These are phyloP conservation scores for Leccinum obscurum DNA, from an alignment of 768 basidiomycete genomes.

Conservation along the genomic window DNA sequence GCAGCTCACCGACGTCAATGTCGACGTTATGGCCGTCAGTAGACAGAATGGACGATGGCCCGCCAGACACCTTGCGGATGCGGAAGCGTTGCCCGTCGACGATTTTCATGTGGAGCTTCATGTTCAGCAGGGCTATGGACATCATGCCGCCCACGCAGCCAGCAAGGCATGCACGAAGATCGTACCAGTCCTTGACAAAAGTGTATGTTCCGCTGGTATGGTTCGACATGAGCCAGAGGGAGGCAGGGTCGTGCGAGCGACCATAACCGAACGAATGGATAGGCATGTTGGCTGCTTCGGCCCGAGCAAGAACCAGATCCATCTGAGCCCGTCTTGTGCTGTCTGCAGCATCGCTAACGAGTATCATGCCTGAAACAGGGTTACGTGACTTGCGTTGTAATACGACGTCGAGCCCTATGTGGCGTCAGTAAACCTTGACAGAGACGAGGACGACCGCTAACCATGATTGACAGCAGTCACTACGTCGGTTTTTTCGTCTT, in stretches of 20 bases:
- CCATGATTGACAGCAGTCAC: conserved; percentile 98
- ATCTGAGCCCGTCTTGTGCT: conserved; percentile 93
- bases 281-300: conserved; percentile 94
- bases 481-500: conserved; percentile 95
- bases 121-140: conserved; percentile 88
- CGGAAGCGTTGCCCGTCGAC: conserved; percentile 89
- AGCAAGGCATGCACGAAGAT: conserved; percentile 87
- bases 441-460: conserved; percentile 27
- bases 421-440: background rate
- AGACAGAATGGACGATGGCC: conserved; percentile 80
- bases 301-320: conserved; percentile 95
- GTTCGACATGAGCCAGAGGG: conserved; percentile 98
- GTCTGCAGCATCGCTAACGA: conserved; percentile 92
- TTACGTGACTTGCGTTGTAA: conserved; percentile 93
- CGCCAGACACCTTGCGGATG: conserved; percentile 93
- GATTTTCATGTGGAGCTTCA: conserved; percentile 95
- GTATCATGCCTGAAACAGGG: conserved; percentile 85
- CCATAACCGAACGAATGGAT: conserved; percentile 98
- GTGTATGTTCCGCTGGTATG: conserved; percentile 98
- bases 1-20: conserved; percentile 89
- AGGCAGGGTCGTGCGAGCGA: conserved; percentile 94
- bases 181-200: conserved; percentile 98
- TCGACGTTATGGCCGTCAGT: conserved; percentile 95
- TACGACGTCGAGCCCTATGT: conserved; percentile 83
- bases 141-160: conserved; percentile 97